Conservation (phyloP, 805 yeast species). For the Grigorovia yakushimaensis region DNA sequence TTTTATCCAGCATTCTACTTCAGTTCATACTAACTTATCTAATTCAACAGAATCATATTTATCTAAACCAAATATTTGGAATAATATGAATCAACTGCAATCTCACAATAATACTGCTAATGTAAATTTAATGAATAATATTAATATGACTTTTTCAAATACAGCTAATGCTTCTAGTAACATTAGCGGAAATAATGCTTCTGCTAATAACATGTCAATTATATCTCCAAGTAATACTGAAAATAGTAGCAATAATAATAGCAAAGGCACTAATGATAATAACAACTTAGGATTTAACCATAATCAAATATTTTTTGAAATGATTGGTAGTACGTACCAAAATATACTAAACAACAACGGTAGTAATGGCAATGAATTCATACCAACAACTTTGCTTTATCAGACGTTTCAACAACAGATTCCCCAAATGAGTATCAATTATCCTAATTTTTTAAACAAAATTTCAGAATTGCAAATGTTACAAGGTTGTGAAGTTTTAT, state of each 20-base stretch:
- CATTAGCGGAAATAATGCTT: neutral
- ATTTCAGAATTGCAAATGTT: slow-evolving; percentile 14
- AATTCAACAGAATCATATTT: neutral
- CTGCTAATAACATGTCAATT: neutral
- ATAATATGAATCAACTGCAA: neutral
- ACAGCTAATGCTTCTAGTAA: neutral
- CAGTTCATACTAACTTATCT: neutral
- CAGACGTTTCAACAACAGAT: slow-evolving; percentile 12
- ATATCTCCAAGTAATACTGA: neutral
- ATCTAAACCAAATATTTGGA: neutral
- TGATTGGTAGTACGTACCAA: slow-evolving; percentile 10
- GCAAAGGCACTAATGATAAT: neutral
- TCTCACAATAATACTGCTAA: neutral
- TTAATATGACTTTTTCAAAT: neutral
- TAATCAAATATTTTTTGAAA: slow-evolving; percentile 7
- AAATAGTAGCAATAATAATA: neutral
- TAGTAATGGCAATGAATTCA: slow-evolving; percentile 6
- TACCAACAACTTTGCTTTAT: slow-evolving; percentile 17
- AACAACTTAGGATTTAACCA: neutral
- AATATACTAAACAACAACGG: neutral
- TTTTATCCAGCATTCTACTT: neutral
- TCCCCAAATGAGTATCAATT: slow-evolving; percentile 7
- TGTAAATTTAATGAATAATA: no score
- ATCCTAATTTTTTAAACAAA: slow-evolving; percentile 14
- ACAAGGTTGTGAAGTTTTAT: slow-evolving; percentile 17